Conservation (phyloP, 257 asterid genomes). For the Asclepias syriaca region DNA sequence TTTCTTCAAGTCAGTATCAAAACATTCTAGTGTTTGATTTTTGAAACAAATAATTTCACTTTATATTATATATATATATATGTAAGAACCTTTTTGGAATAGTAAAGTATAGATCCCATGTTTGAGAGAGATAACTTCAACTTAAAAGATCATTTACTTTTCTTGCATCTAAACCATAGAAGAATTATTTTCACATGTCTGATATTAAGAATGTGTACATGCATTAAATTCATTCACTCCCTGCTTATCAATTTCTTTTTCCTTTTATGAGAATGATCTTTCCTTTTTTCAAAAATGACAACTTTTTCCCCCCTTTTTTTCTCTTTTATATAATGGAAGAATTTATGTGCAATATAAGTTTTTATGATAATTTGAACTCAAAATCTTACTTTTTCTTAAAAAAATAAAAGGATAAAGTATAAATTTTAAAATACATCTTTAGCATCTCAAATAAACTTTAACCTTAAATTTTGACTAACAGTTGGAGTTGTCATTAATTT, state of each 20-base stretch:
- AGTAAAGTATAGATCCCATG: not conserved
- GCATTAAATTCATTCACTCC: not conserved
- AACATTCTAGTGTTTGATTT: slow-evolving; percentile 24
- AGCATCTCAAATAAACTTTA: too few relatives aligned
- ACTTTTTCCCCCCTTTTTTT: too few relatives aligned
- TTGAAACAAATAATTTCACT: not conserved
- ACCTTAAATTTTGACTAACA: too few relatives aligned
- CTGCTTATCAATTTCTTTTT: not conserved
- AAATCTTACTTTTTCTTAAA: too few relatives aligned
- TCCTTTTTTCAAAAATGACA: too few relatives aligned
- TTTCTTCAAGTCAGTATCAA: slow-evolving; percentile 24
- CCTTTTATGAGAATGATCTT: too few relatives aligned
- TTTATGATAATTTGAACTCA: too few relatives aligned
- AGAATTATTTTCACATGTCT: not conserved
- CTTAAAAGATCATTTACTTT: not conserved
- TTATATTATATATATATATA: not conserved
- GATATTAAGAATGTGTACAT: not conserved
- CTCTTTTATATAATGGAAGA: too few relatives aligned
- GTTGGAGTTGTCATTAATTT: too few relatives aligned
- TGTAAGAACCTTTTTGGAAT: not conserved
- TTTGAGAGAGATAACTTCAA: not conserved
- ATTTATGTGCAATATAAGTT: too few relatives aligned
- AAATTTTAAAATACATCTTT: too few relatives aligned
- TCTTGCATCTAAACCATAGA: not conserved
- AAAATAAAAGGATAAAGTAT: too few relatives aligned